A percentile compares a stretch with the other conserved stretches of the same genome.
Evolutionary conservation across 2,329 filamentous ascomycete genomes (phyloP).

Genomic region (Xylaria sp.): DNA sequence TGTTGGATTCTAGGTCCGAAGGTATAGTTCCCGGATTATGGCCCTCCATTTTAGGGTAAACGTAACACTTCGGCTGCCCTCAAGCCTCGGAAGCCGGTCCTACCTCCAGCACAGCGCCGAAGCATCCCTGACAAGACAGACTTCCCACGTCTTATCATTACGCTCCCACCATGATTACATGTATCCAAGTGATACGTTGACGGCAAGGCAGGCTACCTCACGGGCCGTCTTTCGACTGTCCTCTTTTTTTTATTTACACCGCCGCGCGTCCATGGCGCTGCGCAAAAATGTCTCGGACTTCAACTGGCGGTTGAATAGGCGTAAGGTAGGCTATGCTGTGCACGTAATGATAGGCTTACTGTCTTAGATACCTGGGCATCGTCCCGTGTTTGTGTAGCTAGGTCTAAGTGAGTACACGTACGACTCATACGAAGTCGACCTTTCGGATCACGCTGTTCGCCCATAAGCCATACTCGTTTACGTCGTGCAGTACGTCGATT

Average conservation of each 20-base stretch:
- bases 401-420: no score
- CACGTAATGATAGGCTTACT: no score
- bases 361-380: no score
- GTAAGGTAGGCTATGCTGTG: slow-evolving; percentile 18
- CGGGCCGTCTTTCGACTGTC: no score
- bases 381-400: not conserved
- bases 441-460: slow-evolving; percentile 29
- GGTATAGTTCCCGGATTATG: no score
- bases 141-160: not conserved
- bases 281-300: slow-evolving; percentile 14
- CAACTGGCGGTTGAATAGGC: not conserved
- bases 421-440: not conserved
- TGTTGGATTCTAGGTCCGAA: slow-evolving; percentile 12
- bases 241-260: slow-evolving; percentile 5
- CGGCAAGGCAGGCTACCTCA: no score
- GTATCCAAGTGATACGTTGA: not conserved
- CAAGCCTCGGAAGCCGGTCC: not conserved
- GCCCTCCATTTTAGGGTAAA: not conserved
- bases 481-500: not conserved
- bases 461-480: slow-evolving; percentile 9
- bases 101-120: not conserved
- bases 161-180: not conserved
- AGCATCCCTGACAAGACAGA: not conserved
- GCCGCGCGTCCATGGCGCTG: not conserved
- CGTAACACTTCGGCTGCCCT: not conserved